Percentiles rank a stretch among this genome's conserved stretches.
These are phyloP conservation scores for Mychonastes homosphaera DNA, from an alignment of 139 green algal species.

Conservation along the genomic window DNA sequence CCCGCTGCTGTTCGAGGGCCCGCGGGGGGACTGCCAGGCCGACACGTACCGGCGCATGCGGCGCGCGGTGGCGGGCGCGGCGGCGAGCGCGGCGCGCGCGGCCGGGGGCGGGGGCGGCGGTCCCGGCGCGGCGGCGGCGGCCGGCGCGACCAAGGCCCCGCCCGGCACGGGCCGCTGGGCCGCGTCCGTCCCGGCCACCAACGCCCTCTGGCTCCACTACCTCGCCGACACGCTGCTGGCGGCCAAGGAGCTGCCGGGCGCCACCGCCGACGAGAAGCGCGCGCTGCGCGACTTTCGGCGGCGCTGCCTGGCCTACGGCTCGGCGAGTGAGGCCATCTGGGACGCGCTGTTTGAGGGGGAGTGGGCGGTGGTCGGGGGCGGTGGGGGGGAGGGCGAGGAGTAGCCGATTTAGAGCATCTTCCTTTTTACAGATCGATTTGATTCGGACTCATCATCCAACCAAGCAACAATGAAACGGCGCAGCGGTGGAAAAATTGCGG, in stretches of 20 bases:
- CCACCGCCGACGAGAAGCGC: conserved; percentile 21
- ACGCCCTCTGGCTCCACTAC: conserved; percentile 89
- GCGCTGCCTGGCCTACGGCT: conserved; percentile 26
- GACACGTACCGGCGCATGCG: conserved; percentile 71
- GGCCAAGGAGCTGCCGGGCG: conserved; percentile 31
- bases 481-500: too few relatives aligned
- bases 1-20: conserved; percentile 79
- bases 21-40: conserved; percentile 45
- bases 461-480: too few relatives aligned
- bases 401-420: too few relatives aligned
- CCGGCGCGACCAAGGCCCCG: conserved; percentile 50
- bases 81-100: too few relatives aligned
- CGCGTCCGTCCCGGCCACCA: conserved; percentile 57
- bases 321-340: conserved; percentile 41
- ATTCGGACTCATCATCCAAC: too few relatives aligned
- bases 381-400: too few relatives aligned
- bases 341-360: conserved; percentile 61
- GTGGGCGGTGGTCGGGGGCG: conserved; percentile 4
- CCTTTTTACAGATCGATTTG: too few relatives aligned
- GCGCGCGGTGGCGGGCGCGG: too few relatives aligned
- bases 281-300: conserved; percentile 37
- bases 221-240: conserved; percentile 69
- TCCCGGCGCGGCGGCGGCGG: too few relatives aligned
- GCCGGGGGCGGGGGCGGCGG: too few relatives aligned
- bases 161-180: conserved; percentile 60